These are phyloP conservation scores for Colletotrichum sublineola DNA, from an alignment of 2,329 filamentous ascomycete genomes.

Conservation along the genomic window DNA sequence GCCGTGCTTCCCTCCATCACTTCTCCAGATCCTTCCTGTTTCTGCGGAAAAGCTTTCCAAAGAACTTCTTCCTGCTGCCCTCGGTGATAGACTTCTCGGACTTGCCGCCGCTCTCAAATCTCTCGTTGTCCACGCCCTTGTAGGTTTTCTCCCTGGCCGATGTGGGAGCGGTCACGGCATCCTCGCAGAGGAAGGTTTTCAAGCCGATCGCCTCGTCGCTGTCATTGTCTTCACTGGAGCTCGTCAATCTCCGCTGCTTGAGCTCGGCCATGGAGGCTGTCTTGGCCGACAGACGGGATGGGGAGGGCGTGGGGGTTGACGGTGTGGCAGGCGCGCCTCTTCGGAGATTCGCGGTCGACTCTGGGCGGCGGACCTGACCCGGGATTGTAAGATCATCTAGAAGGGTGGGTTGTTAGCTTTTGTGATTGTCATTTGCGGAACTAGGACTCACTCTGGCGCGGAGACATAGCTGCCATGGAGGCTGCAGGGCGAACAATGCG, in stretches of 20 bases:
- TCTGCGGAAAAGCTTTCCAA: slow-evolving; percentile 26
- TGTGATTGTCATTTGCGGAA: background rate
- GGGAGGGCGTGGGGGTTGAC: background rate
- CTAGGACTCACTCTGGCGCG: slow-evolving; percentile 16
- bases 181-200: slow-evolving; percentile 33
- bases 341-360: slow-evolving; percentile 3
- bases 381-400: slow-evolving; percentile 16
- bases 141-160: background rate
- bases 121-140: background rate
- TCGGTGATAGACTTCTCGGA: background rate
- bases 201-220: slow-evolving; percentile 28
- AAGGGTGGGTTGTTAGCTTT: background rate
- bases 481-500: slow-evolving; percentile 21
- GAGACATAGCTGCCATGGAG: slow-evolving; percentile 20
- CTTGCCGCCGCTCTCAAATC: background rate
- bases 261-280: slow-evolving; percentile 36
- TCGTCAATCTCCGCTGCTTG: slow-evolving; percentile 21
- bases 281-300: slow-evolving; percentile 20
- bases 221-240: slow-evolving; percentile 3
- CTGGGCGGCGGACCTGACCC: slow-evolving; percentile 1
- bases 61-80: slow-evolving; percentile 32
- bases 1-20: background rate
- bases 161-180: background rate
- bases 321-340: background rate
- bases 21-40: slow-evolving; percentile 28